These are phyloP conservation scores for Aurifilum marmelostoma DNA, from an alignment of 2,329 filamentous ascomycete genomes.

Conservation along the genomic window DNA sequence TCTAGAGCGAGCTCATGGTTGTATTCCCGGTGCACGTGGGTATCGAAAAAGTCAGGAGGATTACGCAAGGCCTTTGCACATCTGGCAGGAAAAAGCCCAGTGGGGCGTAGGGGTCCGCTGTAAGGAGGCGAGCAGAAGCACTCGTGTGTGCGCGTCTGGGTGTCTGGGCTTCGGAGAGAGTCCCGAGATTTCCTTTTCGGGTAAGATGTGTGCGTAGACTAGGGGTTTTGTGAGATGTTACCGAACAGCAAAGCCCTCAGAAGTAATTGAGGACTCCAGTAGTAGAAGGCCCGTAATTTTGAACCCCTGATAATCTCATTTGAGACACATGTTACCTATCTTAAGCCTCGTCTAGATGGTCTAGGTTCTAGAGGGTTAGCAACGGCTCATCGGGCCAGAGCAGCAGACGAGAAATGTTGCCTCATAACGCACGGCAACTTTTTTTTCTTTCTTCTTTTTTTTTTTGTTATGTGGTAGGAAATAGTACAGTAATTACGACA, in stretches of 20 bases:
- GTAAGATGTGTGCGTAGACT: neutral
- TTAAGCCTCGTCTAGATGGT: too few relatives aligned
- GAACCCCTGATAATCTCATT: too few relatives aligned
- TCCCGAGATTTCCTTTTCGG: conserved; percentile 27
- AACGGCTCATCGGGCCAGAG: neutral
- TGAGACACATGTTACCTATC: too few relatives aligned
- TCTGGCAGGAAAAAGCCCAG: neutral
- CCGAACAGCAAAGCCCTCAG: neutral
- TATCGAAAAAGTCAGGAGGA: neutral
- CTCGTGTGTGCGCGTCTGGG: conserved; percentile 1
- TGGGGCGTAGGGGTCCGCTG: neutral
- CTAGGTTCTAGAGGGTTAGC: too few relatives aligned
- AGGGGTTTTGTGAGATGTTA: neutral
- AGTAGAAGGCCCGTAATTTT: neutral
- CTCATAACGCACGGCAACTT: too few relatives aligned
- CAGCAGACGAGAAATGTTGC: too few relatives aligned
- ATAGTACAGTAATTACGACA: too few relatives aligned
- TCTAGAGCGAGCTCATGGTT: conserved; percentile 12
- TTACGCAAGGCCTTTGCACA: neutral
- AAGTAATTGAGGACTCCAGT: neutral
- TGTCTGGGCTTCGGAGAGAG: conserved; percentile 21
- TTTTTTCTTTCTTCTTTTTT: too few relatives aligned
- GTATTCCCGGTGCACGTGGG: neutral
- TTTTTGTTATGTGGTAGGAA: too few relatives aligned
- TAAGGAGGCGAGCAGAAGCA: neutral